Conservation (phyloP, 768 basidiomycete species). For the Boletus subparvulus region DNA sequence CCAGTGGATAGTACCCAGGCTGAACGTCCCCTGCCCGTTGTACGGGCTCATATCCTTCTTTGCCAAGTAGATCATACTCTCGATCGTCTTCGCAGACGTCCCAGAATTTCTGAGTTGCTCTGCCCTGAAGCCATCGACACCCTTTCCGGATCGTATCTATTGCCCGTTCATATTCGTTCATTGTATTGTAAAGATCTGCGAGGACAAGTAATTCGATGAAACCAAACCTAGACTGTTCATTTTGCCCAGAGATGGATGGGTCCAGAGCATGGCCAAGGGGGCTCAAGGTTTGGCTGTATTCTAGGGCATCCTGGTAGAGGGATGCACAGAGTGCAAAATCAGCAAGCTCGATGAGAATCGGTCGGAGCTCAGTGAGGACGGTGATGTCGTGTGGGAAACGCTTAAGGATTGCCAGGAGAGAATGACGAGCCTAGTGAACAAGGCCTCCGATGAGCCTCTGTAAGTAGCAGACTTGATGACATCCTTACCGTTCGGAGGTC, state of each 20-base stretch:
- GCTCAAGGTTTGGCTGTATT: conserved; percentile 53
- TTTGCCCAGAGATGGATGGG: conserved; percentile 11
- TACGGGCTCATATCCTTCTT: conserved; percentile 45
- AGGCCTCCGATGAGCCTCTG: background rate
- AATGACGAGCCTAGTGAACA: conserved; percentile 25
- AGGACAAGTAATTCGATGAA: conserved; percentile 74
- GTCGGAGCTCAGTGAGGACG: conserved; percentile 75
- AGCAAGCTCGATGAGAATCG: conserved; percentile 51
- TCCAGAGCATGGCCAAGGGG: conserved; percentile 43
- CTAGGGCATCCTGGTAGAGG: conserved; percentile 73
- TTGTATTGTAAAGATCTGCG: conserved; percentile 77
- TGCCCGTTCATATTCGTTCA: conserved; percentile 66
- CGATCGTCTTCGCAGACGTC: conserved; percentile 82
- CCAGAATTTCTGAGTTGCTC: conserved; percentile 74
- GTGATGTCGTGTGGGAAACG: conserved; percentile 65
- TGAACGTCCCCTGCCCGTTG: conserved; percentile 48
- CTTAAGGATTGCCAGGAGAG: conserved; percentile 27
- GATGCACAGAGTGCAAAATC: conserved; percentile 64
- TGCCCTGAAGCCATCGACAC: conserved; percentile 88
- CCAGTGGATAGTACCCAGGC: conserved; percentile 44
- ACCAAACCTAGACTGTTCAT: conserved; percentile 16
- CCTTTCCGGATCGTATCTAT: conserved; percentile 71
- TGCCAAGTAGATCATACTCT: conserved; percentile 66
- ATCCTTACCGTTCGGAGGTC: conserved; percentile 61
- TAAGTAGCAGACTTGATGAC: background rate